Percentiles rank a stretch among this genome's conserved stretches.
Conservation (phyloP, 179 eudicot species). For the Pouteria campechiana region DNA sequence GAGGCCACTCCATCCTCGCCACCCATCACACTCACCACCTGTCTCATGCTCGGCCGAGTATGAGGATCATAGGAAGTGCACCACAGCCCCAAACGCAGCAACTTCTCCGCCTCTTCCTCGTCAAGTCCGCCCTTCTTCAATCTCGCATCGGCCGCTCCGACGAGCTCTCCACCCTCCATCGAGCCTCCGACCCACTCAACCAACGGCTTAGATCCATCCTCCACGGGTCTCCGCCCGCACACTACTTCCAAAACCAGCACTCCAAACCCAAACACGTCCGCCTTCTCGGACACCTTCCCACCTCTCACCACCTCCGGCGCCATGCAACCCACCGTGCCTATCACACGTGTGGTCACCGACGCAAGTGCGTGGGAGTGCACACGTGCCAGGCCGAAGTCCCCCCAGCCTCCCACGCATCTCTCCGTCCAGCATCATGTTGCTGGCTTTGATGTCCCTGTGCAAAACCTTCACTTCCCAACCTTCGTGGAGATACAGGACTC, state of each 20-base stretch:
- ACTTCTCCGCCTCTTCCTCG: conserved; percentile 19
- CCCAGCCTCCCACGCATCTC: conserved; percentile 33
- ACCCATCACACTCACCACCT: conserved; percentile 32
- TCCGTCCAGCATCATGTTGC: conserved; percentile 34
- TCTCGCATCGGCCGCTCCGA: conserved; percentile 17
- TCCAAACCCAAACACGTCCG: conserved; percentile 37
- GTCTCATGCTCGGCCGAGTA: conserved; percentile 35
- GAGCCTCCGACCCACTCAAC: conserved; percentile 33
- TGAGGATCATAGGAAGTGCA: conserved; percentile 21
- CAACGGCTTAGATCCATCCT: conserved; percentile 23
- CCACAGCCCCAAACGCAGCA: conserved; percentile 28
- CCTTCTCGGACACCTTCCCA: conserved; percentile 29
- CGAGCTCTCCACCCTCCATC: conserved; percentile 14
- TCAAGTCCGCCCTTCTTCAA: conserved; percentile 12
- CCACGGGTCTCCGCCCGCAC: conserved; percentile 36
- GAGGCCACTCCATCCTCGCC: conserved; percentile 18
- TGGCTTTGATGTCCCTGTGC: conserved; percentile 30
- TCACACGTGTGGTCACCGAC: conserved; percentile 33
- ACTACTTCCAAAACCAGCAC: conserved; percentile 31
- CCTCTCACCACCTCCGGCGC: conserved; percentile 31
- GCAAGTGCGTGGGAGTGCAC: conserved; percentile 25
- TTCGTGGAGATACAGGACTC: conserved; percentile 28
- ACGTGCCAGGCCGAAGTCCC: conserved; percentile 38
- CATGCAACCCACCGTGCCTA: conserved; percentile 40
- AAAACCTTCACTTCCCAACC: conserved; percentile 37